Base-by-base conservation (phyloP, 2,329 filamentous ascomycete species). In the Parastagonospora avenae region DNA sequence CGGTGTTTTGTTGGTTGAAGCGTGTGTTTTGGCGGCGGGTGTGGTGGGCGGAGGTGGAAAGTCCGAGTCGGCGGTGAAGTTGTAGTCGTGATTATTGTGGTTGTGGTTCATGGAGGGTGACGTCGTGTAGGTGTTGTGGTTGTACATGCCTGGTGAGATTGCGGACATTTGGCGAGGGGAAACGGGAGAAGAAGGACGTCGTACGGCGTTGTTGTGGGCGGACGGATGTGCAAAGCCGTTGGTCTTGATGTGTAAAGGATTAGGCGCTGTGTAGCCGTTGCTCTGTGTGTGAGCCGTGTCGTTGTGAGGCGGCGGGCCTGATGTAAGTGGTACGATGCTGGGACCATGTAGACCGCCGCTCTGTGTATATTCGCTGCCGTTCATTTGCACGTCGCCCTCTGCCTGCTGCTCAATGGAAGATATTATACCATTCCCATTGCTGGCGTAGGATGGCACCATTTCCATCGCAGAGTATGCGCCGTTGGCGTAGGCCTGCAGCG, bases 391-490 rank as follows among this genome's bases (percentile, higher is more conserved):
- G 6, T 49, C 40, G 6, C 39, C 57, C n/a, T 62, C 63, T 2
- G 55, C 52, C 16, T 55, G 56, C 29, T 64, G 54, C 43, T 74
- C 72, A 28, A 73, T 71, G 2, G 67, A 73, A 9, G 70, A 71
- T 48, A 74, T 57, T 28, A 73, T 48, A 7, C 59, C 59, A 28
- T 73, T 67, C 10, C 55, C 51, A 24, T 64, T 59, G n/a, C 54
- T 35, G 29, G 54, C 50, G 24, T 64, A 59, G 16, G 58, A 35
- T 35, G 55, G 44, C 8, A 42, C 49, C 42, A 57, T 55, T 31
- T 55, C 53, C n/a, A 54, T 52, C 2, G 50, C 42, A 10, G 45
- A 47, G 40, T 64, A 64, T 19, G 57, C 54, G 6, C 50, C 50
- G 38, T 57, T 57, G 14, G 57, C 54, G 31, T 63, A 68, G 5